Evolutionary conservation across 192 early-diverging fungal species (phyloP), one percentile per base, ranked within the genome.

Genomic region (Dissophora ornata): DNA sequence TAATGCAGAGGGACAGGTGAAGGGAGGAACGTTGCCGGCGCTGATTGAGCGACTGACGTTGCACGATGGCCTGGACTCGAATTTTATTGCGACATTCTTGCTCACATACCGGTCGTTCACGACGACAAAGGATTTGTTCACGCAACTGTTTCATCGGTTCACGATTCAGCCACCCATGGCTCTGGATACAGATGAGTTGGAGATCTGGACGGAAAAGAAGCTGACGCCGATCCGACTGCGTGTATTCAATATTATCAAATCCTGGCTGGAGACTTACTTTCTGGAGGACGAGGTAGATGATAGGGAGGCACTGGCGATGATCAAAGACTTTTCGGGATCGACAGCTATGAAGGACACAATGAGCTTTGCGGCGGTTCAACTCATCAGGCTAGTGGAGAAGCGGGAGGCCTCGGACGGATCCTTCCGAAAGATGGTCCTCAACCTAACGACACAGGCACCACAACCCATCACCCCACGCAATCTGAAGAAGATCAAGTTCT

Each of bases 81-180:
- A 90, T 77, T 98, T 94, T 81, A 91, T 89, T 49, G 89, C 87
- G n/a, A 93, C 96, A 0, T 98, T 99, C 75, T 71, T 99, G 59
- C 83, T 99, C 28, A 97, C 97, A 8, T 99, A 97, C 85, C 94
- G 94, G 19, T 95, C 95, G 16, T 98, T 98, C 71, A 91, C 91
- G 4, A 89, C 89, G 2, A 90, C 95, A 6, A 83, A 82, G 13
- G 91, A 94, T 51, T 86, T 99, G 26, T 87, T 97, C 41, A 82
- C 85, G 0, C 66, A 87, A 18, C 82, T 99, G 47, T 89, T 90
- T 71, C 75, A 79, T 28, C 90, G 97, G 56, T 99, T 93, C 79
- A 80, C 84, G 42, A 90, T 98, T 38, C 68, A 83, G 59, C 89
- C 95, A 11, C 95, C 96, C 1, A 62, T 67, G 29, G 87, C 79